phyloP scores from a whole-genome alignment of 2,329 filamentous ascomycete genomes.

The Aspergillus viridinutans region DNA sequence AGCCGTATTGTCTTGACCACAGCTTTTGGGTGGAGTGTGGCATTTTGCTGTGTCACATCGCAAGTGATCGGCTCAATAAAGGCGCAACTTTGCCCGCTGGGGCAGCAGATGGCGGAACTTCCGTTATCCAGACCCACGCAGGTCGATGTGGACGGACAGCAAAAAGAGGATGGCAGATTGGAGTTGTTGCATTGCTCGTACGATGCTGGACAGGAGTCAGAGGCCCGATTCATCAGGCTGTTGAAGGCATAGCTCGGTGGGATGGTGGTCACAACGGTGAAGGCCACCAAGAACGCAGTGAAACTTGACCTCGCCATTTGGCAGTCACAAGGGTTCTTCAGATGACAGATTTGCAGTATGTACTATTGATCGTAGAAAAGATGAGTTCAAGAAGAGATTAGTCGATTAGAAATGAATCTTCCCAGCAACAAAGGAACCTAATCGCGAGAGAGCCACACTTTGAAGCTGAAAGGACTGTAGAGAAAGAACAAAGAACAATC shows the following conservation, averaged over 20 bases:
- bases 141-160: constrained; percentile 37
- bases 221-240: constrained; percentile 19
- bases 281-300: constrained; percentile 15
- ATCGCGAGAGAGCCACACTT: not conserved
- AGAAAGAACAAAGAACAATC: constrained; percentile 4
- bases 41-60: constrained; percentile 40
- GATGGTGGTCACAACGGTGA: constrained; percentile 20
- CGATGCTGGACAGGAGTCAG: constrained; percentile 28
- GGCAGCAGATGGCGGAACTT: constrained; percentile 45
- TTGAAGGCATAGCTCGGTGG: constrained; percentile 16
- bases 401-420: not conserved
- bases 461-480: not conserved
- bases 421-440: not conserved
- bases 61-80: constrained; percentile 43
- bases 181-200: constrained; percentile 34
- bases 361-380: not conserved
- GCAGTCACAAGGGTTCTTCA: not conserved
- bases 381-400: not conserved
- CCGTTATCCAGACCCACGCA: constrained; percentile 42
- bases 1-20: constrained; percentile 41
- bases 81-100: constrained; percentile 37
- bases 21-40: constrained; percentile 32
- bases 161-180: constrained; percentile 41
- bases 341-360: constrained; percentile 1
- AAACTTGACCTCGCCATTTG: constrained; percentile 15